Evolutionary conservation across 2,329 filamentous ascomycete species (phyloP).

Genomic region (Beauveria australis): DNA sequence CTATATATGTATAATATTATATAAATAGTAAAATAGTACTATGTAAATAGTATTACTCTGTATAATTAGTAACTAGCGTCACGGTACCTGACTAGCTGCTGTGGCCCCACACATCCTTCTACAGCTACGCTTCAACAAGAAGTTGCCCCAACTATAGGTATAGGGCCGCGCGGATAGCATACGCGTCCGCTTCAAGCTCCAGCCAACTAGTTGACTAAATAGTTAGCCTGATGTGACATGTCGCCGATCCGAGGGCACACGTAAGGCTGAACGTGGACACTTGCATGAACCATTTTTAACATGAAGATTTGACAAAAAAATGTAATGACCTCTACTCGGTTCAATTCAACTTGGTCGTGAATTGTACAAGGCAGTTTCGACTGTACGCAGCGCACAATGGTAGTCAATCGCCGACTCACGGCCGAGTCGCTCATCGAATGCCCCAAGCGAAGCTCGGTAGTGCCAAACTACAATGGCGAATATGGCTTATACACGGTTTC

Average conservation of each 20-base stretch:
- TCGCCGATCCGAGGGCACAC: not conserved
- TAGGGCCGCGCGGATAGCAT: slow-evolving; percentile 6
- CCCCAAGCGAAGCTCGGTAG: slow-evolving; percentile 24
- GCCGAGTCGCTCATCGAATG: slow-evolving; percentile 24
- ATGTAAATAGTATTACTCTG: too few relatives aligned
- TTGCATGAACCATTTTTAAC: not conserved
- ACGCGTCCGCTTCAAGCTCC: slow-evolving; percentile 2
- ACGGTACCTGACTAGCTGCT: too few relatives aligned
- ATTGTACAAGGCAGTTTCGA: not conserved
- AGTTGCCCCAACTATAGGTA: too few relatives aligned
- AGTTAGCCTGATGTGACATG: not conserved
- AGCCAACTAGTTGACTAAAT: not conserved
- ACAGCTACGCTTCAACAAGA: too few relatives aligned
- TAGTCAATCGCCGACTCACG: slow-evolving; percentile 18
- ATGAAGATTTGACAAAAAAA: not conserved
- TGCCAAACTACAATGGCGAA: slow-evolving; percentile 33
- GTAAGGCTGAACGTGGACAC: not conserved
- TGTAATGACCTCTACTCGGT: not conserved
- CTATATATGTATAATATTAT: too few relatives aligned
- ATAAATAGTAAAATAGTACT: too few relatives aligned
- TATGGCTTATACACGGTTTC: slow-evolving; percentile 33
- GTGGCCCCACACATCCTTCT: too few relatives aligned
- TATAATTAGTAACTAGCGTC: too few relatives aligned
- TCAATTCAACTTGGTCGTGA: not conserved
- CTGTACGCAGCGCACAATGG: not conserved